phyloP scores from a whole-genome alignment of 2,329 filamentous ascomycete genomes.

The Pseudogymnoascus destructans region DNA sequence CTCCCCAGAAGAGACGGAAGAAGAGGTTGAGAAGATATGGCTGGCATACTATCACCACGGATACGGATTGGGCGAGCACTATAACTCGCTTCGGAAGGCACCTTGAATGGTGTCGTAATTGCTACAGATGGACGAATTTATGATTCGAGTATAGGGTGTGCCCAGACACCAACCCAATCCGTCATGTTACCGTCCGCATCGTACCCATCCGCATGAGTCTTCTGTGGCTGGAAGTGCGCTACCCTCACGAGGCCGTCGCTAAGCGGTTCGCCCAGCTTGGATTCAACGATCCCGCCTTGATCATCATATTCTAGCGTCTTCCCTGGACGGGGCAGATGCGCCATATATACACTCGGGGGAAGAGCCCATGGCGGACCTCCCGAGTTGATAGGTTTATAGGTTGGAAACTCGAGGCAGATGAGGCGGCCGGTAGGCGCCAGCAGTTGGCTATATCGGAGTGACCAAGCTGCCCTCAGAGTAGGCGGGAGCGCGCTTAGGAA shows the following conservation, averaged over 20 bases:
- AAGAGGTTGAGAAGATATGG: slow-evolving; percentile 51
- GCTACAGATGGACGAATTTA: slow-evolving; percentile 1
- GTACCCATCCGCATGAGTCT: slow-evolving; percentile 37
- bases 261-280: slow-evolving; percentile 33
- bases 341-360: slow-evolving; percentile 55
- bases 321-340: slow-evolving; percentile 58
- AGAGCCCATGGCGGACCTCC: slow-evolving; percentile 64
- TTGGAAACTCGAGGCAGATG: slow-evolving; percentile 65
- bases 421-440: slow-evolving; percentile 38
- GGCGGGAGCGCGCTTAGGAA: slow-evolving; percentile 51
- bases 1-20: slow-evolving; percentile 34
- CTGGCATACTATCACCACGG: slow-evolving; percentile 90
- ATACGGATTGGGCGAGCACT: slow-evolving; percentile 91
- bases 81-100: slow-evolving; percentile 63
- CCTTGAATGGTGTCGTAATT: slow-evolving; percentile 16
- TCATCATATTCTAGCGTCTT: slow-evolving; percentile 49
- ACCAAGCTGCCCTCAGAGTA: slow-evolving; percentile 39
- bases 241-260: slow-evolving; percentile 31
- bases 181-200: slow-evolving; percentile 33
- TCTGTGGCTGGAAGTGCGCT: slow-evolving; percentile 36
- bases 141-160: slow-evolving; percentile 18
- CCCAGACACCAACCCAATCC: slow-evolving; percentile 45
- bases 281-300: slow-evolving; percentile 35
- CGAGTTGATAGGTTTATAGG: slow-evolving; percentile 50
- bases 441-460: slow-evolving; percentile 37